Conservation (phyloP, 2,329 filamentous ascomycete species). For the Hymenoscyphus linearis region DNA sequence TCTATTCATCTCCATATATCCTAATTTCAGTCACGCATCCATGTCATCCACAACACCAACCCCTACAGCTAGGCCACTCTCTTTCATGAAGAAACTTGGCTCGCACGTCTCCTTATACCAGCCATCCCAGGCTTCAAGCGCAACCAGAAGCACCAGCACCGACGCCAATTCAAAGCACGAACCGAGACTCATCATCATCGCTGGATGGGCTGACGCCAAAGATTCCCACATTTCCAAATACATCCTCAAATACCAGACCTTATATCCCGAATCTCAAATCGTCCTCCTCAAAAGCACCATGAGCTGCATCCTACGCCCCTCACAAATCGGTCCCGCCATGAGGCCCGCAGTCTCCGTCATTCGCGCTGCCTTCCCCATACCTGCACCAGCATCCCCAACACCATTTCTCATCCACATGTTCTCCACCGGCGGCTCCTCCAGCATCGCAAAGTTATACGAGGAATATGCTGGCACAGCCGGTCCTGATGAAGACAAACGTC, state of each 20-base stretch:
- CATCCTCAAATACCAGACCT: background rate
- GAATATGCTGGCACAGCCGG: background rate
- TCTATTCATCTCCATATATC: too few species aligned
- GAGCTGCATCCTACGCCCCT: background rate
- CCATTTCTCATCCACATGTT: background rate
- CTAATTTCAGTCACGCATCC: too few species aligned
- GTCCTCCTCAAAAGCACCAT: background rate
- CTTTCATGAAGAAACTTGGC: too few species aligned
- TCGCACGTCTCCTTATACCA: too few species aligned
- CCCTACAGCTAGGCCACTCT: too few species aligned
- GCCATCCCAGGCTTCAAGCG: too few species aligned
- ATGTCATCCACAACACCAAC: too few species aligned
- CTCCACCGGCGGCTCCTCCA: constrained; percentile 3
- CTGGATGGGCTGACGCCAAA: background rate
- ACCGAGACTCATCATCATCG: constrained; percentile 1
- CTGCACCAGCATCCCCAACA: background rate
- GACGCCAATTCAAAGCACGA: too few species aligned
- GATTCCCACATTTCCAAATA: constrained; percentile 2
- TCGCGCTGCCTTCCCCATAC: background rate
- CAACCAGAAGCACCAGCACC: too few species aligned
- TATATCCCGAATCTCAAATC: background rate
- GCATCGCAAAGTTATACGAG: background rate
- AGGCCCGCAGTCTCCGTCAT: background rate
- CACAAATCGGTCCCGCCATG: background rate
- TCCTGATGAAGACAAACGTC: background rate